phyloP scores from a whole-genome alignment of 2,329 filamentous ascomycete species.

The Esteya vermicola region DNA sequence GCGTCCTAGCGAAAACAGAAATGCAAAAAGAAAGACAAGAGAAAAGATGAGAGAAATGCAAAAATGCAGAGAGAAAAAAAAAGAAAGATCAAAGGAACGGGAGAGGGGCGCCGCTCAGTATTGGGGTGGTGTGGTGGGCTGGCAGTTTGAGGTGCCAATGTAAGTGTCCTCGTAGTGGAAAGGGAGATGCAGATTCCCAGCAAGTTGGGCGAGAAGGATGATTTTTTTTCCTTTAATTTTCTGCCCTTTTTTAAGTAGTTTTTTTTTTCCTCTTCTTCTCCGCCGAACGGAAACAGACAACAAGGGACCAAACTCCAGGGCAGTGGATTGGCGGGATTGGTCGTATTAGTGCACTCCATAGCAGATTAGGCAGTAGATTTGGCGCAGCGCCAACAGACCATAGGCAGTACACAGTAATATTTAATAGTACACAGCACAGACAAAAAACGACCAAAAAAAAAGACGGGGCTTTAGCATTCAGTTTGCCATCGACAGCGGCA shows the following conservation, averaged over 20 bases:
- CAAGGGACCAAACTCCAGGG: conserved; percentile 2
- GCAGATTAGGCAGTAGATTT: neutral
- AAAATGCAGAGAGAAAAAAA: neutral
- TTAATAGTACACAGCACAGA: too few species aligned
- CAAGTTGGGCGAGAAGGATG: too few species aligned
- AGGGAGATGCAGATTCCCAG: neutral
- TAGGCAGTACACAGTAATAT: too few species aligned
- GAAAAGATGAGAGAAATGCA: neutral
- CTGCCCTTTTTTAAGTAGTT: too few species aligned
- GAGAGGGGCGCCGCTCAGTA: neutral
- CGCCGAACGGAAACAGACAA: neutral
- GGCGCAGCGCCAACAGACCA: too few species aligned
- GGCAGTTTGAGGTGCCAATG: too few species aligned
- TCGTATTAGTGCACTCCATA: neutral
- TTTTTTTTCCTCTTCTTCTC: neutral
- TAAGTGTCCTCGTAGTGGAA: too few species aligned
- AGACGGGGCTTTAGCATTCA: too few species aligned
- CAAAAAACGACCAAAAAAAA: too few species aligned
- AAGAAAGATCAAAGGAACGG: neutral
- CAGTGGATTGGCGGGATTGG: conserved; percentile 1
- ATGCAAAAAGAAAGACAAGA: conserved; percentile 2
- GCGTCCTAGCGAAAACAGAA: neutral
- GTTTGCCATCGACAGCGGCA: too few species aligned
- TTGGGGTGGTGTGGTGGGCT: neutral
- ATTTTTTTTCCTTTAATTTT: too few species aligned